Evolutionary conservation across 441 rosid species (phyloP).

Genomic region (Euphorbia corollata): DNA sequence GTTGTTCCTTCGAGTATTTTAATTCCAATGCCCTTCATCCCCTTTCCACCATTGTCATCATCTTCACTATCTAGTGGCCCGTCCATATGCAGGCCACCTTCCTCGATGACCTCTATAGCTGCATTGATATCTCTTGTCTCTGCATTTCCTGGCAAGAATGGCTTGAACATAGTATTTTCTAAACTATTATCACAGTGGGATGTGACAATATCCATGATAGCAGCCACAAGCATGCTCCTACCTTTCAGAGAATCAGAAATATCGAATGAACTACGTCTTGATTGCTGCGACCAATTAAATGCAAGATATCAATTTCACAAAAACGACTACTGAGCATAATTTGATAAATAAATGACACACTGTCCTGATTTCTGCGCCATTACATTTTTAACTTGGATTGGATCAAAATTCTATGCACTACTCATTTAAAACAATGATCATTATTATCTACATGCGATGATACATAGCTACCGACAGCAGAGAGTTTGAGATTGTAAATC

Average conservation of each 20-base stretch:
- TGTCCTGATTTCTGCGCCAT: not conserved
- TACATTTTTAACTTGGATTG: not conserved
- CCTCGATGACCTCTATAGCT: slow-evolving; percentile 84
- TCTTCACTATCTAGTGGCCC: slow-evolving; percentile 46
- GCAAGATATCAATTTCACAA: slow-evolving; percentile 56
- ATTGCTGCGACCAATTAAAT: slow-evolving; percentile 91
- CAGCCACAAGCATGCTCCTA: slow-evolving; percentile 99
- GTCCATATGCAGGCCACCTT: slow-evolving; percentile 81
- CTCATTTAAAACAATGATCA: not conserved
- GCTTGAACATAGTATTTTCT: slow-evolving; percentile 51
- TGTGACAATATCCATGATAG: slow-evolving; percentile 93
- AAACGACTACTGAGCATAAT: slow-evolving; percentile 19
- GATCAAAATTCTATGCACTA: not conserved
- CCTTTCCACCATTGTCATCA: slow-evolving; percentile 60
- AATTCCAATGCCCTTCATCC: slow-evolving; percentile 82
- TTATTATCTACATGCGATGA: too few relatives aligned
- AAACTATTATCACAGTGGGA: slow-evolving; percentile 54
- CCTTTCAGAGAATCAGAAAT: slow-evolving; percentile 97
- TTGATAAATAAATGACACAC: not conserved
- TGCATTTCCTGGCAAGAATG: slow-evolving; percentile 66
- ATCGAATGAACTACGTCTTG: slow-evolving; percentile 94
- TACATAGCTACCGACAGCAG: too few relatives aligned
- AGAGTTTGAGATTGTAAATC: too few relatives aligned
- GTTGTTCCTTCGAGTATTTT: slow-evolving; percentile 88
- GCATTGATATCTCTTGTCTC: slow-evolving; percentile 78